Base-by-base conservation (phyloP, 2,329 filamentous ascomycete genomes). In the Aspergillus sp. region DNA sequence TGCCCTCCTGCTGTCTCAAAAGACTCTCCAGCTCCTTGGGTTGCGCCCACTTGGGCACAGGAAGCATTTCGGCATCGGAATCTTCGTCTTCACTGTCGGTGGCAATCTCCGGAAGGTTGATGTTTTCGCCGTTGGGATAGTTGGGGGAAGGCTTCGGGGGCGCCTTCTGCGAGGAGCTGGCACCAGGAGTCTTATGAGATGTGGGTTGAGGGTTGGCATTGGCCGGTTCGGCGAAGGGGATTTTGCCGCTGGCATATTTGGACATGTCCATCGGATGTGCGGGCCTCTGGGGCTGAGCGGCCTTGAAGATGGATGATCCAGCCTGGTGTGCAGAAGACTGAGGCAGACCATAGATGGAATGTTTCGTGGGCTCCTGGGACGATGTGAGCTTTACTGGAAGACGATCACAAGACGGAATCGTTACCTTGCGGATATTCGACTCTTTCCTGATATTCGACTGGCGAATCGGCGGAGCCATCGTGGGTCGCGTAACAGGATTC, bases 11-110 rank as follows among this genome's bases (percentile, higher is more conserved):
- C 46, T 85, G 80, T 53, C 87, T 82, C 21, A 99, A 82, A 50
- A 90, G 83, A 49, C 83, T 79, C 16, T 87, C 84, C 43, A 99
- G 82, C 58, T 90, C 88, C 10, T 93, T 92, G 2, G 90, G 90
- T 66, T 96, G 88, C 4, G 91, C 91, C 94, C 94, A 99, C 6
- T 85, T 83, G 2, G 91, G 89, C 14, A 90, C 83, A 49, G 75
- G 77, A 64, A 89, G 85, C 45, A 78, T 78, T 41, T 82, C 78
- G 2, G 75, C 72, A 38, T 88, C 83, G 5, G 81, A 83, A 55
- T 93, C 88, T 45, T 93, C 88, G 54, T 96, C 90, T 64, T 96
- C 92, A 25, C 91, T 91, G 68, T 99, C 95, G 1, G 94, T 97
- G 58, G 91, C 86, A 62, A 99, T 97, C 62, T 99, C 94, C 0